A percentile compares a stretch with the other conserved stretches of the same genome.
Evolutionary conservation across 805 yeast species (phyloP).

Genomic region (Monosporozyma servazzii): DNA sequence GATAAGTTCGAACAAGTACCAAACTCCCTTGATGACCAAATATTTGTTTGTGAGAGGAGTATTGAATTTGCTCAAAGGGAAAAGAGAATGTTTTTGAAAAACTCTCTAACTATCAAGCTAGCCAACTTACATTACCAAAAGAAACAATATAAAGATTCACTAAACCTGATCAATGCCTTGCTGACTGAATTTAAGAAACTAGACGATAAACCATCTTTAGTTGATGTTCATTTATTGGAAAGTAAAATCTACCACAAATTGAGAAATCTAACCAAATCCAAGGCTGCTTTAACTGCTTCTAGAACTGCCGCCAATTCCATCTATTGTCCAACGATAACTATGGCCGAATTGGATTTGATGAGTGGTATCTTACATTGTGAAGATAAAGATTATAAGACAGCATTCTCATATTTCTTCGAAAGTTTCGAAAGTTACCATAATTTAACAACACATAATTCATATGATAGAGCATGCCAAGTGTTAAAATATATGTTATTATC

Average conservation of each 20-base stretch:
- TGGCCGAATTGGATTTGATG: conserved; percentile 92
- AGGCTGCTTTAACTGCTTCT: conserved; percentile 89
- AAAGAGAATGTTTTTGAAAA: conserved; percentile 82
- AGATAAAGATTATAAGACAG: conserved; percentile 93
- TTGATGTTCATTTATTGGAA: conserved; percentile 90
- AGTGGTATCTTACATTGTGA: conserved; percentile 94
- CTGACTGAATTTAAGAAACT: conserved; percentile 81
- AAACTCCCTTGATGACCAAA: conserved; percentile 57
- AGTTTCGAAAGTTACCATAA: conserved; percentile 82
- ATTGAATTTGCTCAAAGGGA: conserved; percentile 80
- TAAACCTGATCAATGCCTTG: conserved; percentile 60
- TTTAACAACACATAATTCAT: conserved; percentile 38
- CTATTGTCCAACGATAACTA: conserved; percentile 86
- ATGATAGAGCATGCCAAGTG: conserved; percentile 63
- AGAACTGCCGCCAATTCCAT: conserved; percentile 96
- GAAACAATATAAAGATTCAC: conserved; percentile 55
- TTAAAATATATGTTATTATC: conserved; percentile 88
- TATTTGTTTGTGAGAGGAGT: conserved; percentile 62
- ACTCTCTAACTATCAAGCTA: conserved; percentile 75
- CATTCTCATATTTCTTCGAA: conserved; percentile 90
- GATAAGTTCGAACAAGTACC: conserved; percentile 65
- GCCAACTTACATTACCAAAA: conserved; percentile 66
- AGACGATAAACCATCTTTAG: conserved; percentile 91
- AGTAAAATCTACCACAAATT: conserved; percentile 83
- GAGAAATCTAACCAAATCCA: conserved; percentile 81